Base-by-base conservation (phyloP, 2,329 filamentous ascomycete genomes). In the Pseudogymnoascus sp. region DNA sequence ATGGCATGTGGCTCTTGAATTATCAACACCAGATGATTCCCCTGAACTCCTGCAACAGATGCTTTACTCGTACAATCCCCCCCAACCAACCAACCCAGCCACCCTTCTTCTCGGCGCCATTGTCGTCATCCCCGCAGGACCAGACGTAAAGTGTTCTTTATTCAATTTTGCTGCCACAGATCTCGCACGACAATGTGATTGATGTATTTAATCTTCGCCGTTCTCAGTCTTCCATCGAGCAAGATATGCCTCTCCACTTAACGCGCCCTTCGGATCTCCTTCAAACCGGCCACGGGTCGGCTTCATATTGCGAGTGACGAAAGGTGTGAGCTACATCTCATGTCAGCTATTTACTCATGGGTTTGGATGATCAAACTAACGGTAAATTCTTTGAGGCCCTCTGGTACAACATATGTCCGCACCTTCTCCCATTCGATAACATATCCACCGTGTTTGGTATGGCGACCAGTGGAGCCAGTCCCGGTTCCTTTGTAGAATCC, bases 401-500 rank as follows among this genome's bases (percentile, higher is more conserved):
- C 76, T 0, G 93, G 92, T 69, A 90, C 90, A 62, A 90, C 88
- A 74, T 92, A 99, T 62, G 92, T 96, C 75, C 93, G 87, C 72
- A 97, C 91, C 78, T 95, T 96, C 62, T 80, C 77, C 82, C 83
- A 96, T 68, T 97, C 89, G 68, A 97, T 87, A 55, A 86, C 75
- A 76, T 94, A 99, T 60, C 87, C 87, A 75, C 93, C 94, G 73
- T 86, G 84, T 74, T 90, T 89, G 62, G 90, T 92, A 77, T 95
- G 91, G 12, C 80, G 78, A 74, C 94, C 94, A 86, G 95, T 92
- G 43, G 89, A 86, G 1, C 94, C 94, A 0, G 91, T 88, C 55
- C 92, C 83, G 70, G 89, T 97, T 73, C 94, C 94, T 82, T 97
- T 97, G 85, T 99, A 99, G 84, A 88, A 99, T 69, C 92, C 93